Evolutionary conservation across 2,329 filamentous ascomycete genomes (phyloP).

Genomic region (Trichoderma simmonsii): DNA sequence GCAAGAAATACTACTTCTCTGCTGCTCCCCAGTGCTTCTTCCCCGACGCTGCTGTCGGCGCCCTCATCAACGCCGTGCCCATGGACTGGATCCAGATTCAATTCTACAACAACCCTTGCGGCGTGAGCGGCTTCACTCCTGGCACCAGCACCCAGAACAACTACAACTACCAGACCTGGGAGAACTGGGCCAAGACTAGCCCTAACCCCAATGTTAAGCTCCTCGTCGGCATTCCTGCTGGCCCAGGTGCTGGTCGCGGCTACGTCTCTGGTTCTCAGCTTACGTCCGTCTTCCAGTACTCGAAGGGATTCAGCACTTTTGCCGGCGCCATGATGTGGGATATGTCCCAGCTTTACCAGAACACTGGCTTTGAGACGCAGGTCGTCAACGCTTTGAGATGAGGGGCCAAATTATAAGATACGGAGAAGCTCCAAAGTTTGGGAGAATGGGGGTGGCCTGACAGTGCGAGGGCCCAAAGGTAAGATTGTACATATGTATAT

Average conservation of each 20-base stretch:
- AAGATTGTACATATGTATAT: slow-evolving; percentile 15
- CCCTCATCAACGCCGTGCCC: slow-evolving; percentile 53
- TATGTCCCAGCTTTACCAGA: slow-evolving; percentile 57
- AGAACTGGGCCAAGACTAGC: slow-evolving; percentile 60
- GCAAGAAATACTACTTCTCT: slow-evolving; percentile 60
- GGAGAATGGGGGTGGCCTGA: background rate
- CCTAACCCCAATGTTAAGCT: slow-evolving; percentile 60
- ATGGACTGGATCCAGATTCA: slow-evolving; percentile 63
- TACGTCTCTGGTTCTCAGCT: slow-evolving; percentile 49
- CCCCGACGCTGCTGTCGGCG: slow-evolving; percentile 58
- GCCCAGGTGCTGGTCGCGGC: slow-evolving; percentile 51
- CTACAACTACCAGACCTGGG: slow-evolving; percentile 64
- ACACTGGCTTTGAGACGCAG: slow-evolving; percentile 52
- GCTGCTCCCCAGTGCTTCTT: slow-evolving; percentile 67
- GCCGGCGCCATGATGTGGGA: slow-evolving; percentile 71
- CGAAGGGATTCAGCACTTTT: slow-evolving; percentile 55
- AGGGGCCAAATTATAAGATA: background rate
- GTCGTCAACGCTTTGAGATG: slow-evolving; percentile 37
- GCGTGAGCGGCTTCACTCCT: slow-evolving; percentile 48
- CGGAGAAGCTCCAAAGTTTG: background rate
- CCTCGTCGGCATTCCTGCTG: slow-evolving; percentile 59
- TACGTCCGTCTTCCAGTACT: slow-evolving; percentile 49
- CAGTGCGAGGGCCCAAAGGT: background rate
- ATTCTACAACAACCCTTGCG: slow-evolving; percentile 70
- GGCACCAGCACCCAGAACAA: slow-evolving; percentile 45